Percentiles rank a stretch among this genome's conserved stretches.
Evolutionary conservation across 192 early-diverging fungal species (phyloP).

Genomic region (Allomyces javanicus): DNA sequence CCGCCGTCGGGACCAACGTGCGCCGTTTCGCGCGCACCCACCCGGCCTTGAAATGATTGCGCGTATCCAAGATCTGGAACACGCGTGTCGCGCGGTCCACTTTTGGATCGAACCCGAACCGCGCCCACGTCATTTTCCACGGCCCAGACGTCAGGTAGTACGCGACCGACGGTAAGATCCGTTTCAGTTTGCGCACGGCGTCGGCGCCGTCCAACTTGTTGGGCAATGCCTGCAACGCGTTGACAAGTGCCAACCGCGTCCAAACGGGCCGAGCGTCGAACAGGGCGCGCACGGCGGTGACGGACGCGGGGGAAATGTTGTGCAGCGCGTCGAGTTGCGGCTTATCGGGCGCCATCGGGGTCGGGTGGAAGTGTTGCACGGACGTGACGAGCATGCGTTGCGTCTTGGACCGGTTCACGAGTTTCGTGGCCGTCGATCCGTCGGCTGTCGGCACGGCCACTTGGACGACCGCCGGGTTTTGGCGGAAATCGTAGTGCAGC

Average conservation of each 20-base stretch:
- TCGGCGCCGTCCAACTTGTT: background rate
- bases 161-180: background rate
- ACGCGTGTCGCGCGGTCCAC: background rate
- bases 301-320: no score
- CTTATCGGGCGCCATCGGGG: background rate
- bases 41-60: background rate
- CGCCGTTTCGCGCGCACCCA: background rate
- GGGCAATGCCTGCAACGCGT: no score
- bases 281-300: no score
- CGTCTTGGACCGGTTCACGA: background rate
- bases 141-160: background rate
- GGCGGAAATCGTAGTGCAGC: background rate
- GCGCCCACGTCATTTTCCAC: background rate
- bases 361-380: background rate
- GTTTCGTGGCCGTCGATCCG: background rate
- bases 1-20: background rate
- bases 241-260: no score
- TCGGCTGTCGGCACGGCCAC: background rate
- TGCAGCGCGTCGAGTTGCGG: no score
- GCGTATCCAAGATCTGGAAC: background rate
- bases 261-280: no score
- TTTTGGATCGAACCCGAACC: background rate
- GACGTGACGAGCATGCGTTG: background rate
- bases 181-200: background rate
- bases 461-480: background rate